These are phyloP conservation scores for Arthromyces matolae DNA, from an alignment of 768 basidiomycete species.

Conservation along the genomic window DNA sequence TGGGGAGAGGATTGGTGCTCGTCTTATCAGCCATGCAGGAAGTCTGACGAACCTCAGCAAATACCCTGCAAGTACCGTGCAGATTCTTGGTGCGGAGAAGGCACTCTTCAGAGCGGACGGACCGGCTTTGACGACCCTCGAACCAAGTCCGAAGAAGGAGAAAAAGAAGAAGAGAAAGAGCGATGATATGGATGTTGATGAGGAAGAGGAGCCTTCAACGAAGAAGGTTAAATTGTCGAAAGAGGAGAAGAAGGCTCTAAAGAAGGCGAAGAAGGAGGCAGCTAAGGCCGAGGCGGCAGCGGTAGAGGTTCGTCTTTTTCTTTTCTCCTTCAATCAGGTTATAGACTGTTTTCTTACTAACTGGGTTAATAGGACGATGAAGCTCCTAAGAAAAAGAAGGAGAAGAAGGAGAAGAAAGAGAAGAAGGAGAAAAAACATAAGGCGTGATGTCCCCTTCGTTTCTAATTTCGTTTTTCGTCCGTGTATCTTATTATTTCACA, in stretches of 20 bases:
- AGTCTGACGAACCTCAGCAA: constrained; percentile 96
- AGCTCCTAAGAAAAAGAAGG: constrained; percentile 48
- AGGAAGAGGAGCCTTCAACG: constrained; percentile 46
- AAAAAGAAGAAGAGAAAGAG: constrained; percentile 70
- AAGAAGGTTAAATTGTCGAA: constrained; percentile 80
- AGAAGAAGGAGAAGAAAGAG: constrained; percentile 48
- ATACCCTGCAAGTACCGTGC: constrained; percentile 97
- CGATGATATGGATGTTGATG: constrained; percentile 64
- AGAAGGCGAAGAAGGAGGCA: constrained; percentile 70
- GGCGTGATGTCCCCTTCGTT: constrained; percentile 20
- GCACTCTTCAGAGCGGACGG: constrained; percentile 86
- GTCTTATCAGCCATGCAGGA: constrained; percentile 93
- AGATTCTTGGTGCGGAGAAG: constrained; percentile 97
- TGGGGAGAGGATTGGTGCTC: constrained; percentile 88
- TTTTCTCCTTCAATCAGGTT: constrained; percentile 6
- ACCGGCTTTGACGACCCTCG: constrained; percentile 56
- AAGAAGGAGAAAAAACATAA: constrained; percentile 34
- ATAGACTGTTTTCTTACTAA: constrained; percentile 2
- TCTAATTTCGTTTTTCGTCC: constrained; percentile 5
- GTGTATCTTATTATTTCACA: constrained; percentile 7
- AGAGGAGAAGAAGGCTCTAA: constrained; percentile 83
- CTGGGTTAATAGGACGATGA: constrained; percentile 17
- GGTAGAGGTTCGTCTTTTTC: constrained; percentile 32
- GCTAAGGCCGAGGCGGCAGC: constrained; percentile 47
- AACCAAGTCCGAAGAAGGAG: constrained; percentile 51